Evolutionary conservation across 768 basidiomycete species (phyloP), one percentile per base, ranked within the genome.

Genomic region (Chiua virens): DNA sequence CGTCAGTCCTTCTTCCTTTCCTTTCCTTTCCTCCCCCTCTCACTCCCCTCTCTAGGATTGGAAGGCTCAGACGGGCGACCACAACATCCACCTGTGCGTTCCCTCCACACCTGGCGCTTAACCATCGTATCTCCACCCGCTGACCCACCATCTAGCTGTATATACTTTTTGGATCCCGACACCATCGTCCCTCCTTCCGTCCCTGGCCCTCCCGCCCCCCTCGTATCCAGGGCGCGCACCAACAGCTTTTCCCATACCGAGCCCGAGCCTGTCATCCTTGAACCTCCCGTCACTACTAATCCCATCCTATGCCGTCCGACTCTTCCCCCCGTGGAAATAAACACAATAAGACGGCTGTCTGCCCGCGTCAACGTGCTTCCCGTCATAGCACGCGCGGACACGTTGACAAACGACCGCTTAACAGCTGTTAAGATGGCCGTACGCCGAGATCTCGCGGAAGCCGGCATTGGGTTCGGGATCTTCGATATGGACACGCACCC

Each of bases 91-190:
- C 73, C 73, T 93, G 87, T 92, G 65, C 57, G 80, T 76, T 44
- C 47, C 47, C 43, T 59, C 52, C 47, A 49, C 53, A 47, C 42
- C n/a, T 64, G 60, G 80, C 79, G 52, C 54, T 55, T 58, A 60
- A 23, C 17, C 23, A 36, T 43, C 55, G 42, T 47, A 43, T 50
- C 62, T 35, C 34, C 57, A 50, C 42, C 47, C 35, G 52, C 62
- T 62, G 38, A 62, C 54, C 58, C 42, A 28, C 52, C 58, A 45
- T 56, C 49, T 71, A 91, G 89, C 53, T 92, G 89, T 62, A 83
- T 92, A 52, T 92, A 92, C 73, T 89, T 92, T 72, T 74, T 92
- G 71, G 87, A 92, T 78, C 90, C 90, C 48, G 87, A 89, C 75
- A 66, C 77, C 67, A 89, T 92, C 60, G 77, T 89, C 52, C 87